Evolutionary conservation across 768 basidiomycete genomes (phyloP).

Genomic region (Pluteus cervinus): DNA sequence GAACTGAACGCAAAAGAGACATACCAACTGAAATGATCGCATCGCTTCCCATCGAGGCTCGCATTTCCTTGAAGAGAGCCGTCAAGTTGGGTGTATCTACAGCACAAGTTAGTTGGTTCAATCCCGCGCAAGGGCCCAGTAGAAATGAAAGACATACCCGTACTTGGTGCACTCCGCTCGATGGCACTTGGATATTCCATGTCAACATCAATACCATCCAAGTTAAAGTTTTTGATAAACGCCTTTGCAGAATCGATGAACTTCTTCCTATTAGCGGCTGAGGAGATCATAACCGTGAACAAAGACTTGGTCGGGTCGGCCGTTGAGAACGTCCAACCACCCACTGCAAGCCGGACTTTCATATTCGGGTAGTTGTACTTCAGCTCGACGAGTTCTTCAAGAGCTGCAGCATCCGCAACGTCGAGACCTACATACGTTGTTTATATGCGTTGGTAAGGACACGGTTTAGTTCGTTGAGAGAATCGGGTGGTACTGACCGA

Average conservation of each 20-base stretch:
- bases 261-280: slow-evolving; percentile 7
- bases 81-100: slow-evolving; percentile 16
- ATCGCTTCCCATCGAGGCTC: slow-evolving; percentile 7
- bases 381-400: slow-evolving; percentile 8
- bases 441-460: no score
- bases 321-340: slow-evolving; percentile 15
- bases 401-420: slow-evolving; percentile 6
- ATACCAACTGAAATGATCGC: no score
- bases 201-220: slow-evolving; percentile 18
- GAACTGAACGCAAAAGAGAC: no score
- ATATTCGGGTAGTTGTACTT: slow-evolving; percentile 8
- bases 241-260: slow-evolving; percentile 14
- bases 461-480: no score
- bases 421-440: slow-evolving; percentile 10
- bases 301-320: slow-evolving; percentile 7
- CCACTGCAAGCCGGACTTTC: slow-evolving; percentile 15
- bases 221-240: slow-evolving; percentile 8
- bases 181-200: slow-evolving; percentile 17
- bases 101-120: background rate
- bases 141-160: slow-evolving; percentile 7
- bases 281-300: slow-evolving; percentile 14
- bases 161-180: slow-evolving; percentile 14
- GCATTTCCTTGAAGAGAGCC: slow-evolving; percentile 11
- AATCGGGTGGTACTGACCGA: no score
- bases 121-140: background rate